Conservation (phyloP, 306 rosid genomes). For the Corylus avellana region DNA sequence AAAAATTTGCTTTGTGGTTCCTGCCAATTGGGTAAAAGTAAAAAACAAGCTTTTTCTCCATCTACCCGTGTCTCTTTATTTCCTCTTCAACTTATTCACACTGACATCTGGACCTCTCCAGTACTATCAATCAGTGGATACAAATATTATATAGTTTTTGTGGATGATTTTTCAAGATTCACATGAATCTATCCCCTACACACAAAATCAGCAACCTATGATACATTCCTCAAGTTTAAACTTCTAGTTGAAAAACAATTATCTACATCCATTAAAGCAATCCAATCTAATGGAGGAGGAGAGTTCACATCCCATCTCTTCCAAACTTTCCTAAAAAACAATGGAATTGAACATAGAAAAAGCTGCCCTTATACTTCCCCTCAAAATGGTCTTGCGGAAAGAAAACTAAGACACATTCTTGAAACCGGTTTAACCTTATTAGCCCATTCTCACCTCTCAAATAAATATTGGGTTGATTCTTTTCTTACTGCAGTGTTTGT, state of each 20-base stretch:
- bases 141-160: no score
- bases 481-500: not conserved
- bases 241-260: not conserved
- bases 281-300: not conserved
- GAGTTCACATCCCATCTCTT: not conserved
- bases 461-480: not conserved
- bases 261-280: not conserved
- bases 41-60: no score
- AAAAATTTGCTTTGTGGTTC: no score
- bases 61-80: no score
- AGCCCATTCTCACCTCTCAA: not conserved
- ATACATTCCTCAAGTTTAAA: not conserved
- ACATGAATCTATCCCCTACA: not conserved
- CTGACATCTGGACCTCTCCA: no score
- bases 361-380: not conserved
- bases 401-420: not conserved
- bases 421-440: not conserved
- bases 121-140: no score
- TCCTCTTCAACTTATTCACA: no score
- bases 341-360: not conserved
- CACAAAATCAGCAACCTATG: not conserved
- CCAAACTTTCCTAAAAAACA: not conserved
- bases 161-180: no score
- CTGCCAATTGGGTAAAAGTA: no score
- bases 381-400: not conserved